Evolutionary conservation across 2,329 filamentous ascomycete genomes (phyloP).

Genomic region (Metarhizium anisopliae): DNA sequence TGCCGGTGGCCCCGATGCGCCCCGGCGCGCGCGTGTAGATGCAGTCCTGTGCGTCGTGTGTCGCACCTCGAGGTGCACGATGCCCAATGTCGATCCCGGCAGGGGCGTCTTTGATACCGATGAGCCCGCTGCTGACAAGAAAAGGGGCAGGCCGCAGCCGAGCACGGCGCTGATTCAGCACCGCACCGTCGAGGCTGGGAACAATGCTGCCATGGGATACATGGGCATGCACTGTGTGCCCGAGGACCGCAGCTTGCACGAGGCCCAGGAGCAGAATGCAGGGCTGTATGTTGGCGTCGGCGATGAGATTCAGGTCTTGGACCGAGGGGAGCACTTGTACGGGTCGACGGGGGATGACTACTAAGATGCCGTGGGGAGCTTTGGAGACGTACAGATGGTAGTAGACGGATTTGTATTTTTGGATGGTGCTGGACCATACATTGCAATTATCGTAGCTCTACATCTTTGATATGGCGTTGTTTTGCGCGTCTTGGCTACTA

Average conservation of each 20-base stretch:
- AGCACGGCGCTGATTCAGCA: slow-evolving; percentile 15
- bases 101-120: slow-evolving; percentile 1
- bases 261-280: slow-evolving; percentile 2
- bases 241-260: slow-evolving; percentile 10
- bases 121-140: not conserved
- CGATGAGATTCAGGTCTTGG: slow-evolving; percentile 19
- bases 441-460: too few species aligned
- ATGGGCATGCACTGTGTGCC: slow-evolving; percentile 22
- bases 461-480: too few species aligned
- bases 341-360: slow-evolving; percentile 19
- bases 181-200: slow-evolving; percentile 16
- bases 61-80: slow-evolving; percentile 1
- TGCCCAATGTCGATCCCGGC: slow-evolving; percentile 1
- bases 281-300: slow-evolving; percentile 14
- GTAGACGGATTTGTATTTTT: too few species aligned
- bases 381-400: too few species aligned
- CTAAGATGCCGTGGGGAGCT: slow-evolving; percentile 1
- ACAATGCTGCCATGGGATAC: slow-evolving; percentile 17
- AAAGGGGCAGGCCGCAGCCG: slow-evolving; percentile 16
- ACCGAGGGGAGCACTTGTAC: slow-evolving; percentile 17
- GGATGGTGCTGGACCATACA: too few species aligned
- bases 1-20: not conserved
- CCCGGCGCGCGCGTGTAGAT: not conserved
- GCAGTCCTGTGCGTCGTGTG: slow-evolving; percentile 1
- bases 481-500: too few species aligned